Evolutionary conservation across 768 basidiomycete species (phyloP).

Genomic region (Mycena galericulata): DNA sequence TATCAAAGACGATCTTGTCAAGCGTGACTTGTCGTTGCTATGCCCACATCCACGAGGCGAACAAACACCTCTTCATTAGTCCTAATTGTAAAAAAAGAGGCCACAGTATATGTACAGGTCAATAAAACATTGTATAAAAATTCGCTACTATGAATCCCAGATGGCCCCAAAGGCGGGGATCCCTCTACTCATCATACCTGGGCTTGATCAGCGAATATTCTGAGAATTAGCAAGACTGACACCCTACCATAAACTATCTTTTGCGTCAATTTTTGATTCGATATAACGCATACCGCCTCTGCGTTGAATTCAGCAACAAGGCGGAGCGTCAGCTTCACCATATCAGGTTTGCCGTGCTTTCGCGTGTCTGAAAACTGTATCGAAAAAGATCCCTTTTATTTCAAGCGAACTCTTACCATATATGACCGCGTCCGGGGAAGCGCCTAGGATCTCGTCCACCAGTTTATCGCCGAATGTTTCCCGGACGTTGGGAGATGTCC

Average conservation of each 20-base stretch:
- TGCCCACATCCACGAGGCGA: no score
- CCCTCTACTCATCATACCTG: no score
- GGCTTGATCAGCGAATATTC: no score
- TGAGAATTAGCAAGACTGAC: no score
- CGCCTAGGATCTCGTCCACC: slow-evolving; percentile 66
- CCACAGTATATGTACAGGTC: no score
- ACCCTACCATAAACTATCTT: slow-evolving; percentile 68
- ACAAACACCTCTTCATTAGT: no score
- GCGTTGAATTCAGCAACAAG: slow-evolving; percentile 61
- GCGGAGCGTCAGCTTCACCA: slow-evolving; percentile 60
- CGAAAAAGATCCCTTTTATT: not conserved
- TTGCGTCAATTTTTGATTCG: slow-evolving; percentile 67
- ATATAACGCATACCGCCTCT: slow-evolving; percentile 69
- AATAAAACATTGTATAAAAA: no score
- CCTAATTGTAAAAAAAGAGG: no score
- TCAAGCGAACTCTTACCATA: slow-evolving; percentile 55
- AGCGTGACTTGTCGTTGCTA: no score
- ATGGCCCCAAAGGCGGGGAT: no score
- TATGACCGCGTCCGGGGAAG: slow-evolving; percentile 66
- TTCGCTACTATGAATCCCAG: no score
- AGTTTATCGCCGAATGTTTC: slow-evolving; percentile 72
- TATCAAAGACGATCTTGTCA: not conserved
- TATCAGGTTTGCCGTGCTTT: slow-evolving; percentile 60
- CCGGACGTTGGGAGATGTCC: slow-evolving; percentile 71
- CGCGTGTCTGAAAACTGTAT: slow-evolving; percentile 50